Evolutionary conservation across 1,284 basidiomycete genomes (phyloP), one percentile per base, ranked within the genome.

Genomic region (Cutaneotrichosporon cutaneum): DNA sequence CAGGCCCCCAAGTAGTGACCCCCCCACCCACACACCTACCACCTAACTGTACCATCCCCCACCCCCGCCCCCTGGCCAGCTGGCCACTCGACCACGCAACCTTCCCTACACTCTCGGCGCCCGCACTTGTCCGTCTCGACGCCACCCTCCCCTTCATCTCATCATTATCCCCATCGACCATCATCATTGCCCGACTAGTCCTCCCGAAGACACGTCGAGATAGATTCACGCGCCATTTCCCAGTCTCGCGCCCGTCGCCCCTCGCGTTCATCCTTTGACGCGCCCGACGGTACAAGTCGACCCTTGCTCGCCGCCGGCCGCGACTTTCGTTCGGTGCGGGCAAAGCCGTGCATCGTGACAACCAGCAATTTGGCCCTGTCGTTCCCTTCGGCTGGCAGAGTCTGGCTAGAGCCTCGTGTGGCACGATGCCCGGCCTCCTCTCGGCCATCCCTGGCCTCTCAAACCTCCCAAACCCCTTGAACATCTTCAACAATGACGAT

Each of bases 381-480:
- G 32, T 14, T 24, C 52, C n/a, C 33, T 36, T 22, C 13, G 10
- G 42, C 18, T 42, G 18, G n/a, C 8, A 42, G 39, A 42, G 39
- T 42, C 39, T 56, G 44, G 44, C 44, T 35, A 45, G 55, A 32
- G 54, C 50, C 39, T 13, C 35, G 14, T n/a, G 33, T 53, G 21
- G 39, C 53, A 55, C 47, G 32, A 48, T 53, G 59, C 47, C 47
- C 13, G 26, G 32, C 47, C 35, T 56, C 26, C 54, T 61, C 36
- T 56, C 50, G 24, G 48, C 36, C 50, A 53, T 56, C 35, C 59
- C 58, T 32, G 53, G 33, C 35, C 51, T 59, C 14, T 65, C 69
- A 18, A 69, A 54, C 54, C 59, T 64, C 22, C 66, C 72, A 22
- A 75, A 74, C 58, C 71, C 70, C 4, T 63, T 72, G 55, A 70